A percentile compares a stretch with the other conserved stretches of the same genome.
Conservation (phyloP, 805 yeast genomes). For the Teunomyces gatunensis region DNA sequence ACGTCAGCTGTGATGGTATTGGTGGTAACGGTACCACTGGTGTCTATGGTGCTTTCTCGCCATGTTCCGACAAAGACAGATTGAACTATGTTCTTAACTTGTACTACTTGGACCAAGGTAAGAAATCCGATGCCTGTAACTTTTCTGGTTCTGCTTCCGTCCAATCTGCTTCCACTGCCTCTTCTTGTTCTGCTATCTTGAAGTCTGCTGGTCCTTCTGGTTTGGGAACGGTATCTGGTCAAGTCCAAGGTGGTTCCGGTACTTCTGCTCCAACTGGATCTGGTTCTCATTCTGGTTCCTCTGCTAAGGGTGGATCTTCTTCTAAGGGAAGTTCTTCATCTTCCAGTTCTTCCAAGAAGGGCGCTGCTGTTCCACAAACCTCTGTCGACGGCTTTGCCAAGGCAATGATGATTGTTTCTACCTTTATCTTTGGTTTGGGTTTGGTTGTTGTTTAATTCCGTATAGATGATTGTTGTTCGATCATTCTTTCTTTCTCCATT, state of each 20-base stretch:
- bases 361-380: conserved; percentile 15
- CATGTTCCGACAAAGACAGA: conserved; percentile 34
- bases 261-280: conserved; percentile 27
- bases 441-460: conserved; percentile 16
- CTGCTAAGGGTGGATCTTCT: conserved; percentile 10
- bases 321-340: conserved; percentile 13
- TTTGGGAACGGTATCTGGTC: conserved; percentile 50
- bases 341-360: conserved; percentile 17
- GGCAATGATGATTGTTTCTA: conserved; percentile 20
- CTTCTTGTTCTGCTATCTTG: conserved; percentile 56
- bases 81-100: conserved; percentile 38
- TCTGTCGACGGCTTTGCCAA: conserved; percentile 17
- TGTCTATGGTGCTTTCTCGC: conserved; percentile 41
- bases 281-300: conserved; percentile 12
- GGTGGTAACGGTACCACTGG: conserved; percentile 38
- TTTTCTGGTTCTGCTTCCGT: conserved; percentile 42
- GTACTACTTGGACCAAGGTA: conserved; percentile 33
- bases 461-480: neutral
- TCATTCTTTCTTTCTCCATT: neutral
- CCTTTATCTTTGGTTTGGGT: conserved; percentile 28
- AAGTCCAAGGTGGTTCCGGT: conserved; percentile 29
- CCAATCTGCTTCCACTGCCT: conserved; percentile 46
- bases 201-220: conserved; percentile 71
- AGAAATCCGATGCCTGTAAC: conserved; percentile 30
- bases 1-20: conserved; percentile 37